Conservation (phyloP, 2,329 filamentous ascomycete species). For the Cephalotrichum gorgonifer region DNA sequence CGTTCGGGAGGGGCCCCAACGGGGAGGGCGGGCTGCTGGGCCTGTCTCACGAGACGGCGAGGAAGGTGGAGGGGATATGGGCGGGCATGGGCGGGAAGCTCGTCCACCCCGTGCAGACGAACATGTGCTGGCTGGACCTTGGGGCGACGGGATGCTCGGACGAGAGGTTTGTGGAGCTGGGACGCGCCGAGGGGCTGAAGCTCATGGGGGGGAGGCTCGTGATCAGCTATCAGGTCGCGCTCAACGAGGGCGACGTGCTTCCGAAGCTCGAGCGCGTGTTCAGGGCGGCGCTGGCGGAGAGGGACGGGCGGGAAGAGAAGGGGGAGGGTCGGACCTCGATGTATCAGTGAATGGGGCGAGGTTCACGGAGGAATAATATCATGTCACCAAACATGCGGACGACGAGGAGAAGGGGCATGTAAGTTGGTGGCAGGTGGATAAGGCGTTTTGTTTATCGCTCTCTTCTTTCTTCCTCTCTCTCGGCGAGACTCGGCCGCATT, state of each 20-base stretch:
- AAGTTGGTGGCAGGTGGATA: too few relatives aligned
- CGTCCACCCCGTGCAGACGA: conserved; percentile 66
- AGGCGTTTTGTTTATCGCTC: too few relatives aligned
- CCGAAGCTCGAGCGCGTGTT: conserved; percentile 46
- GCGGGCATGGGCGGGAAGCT: conserved; percentile 57
- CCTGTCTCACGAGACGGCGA: conserved; percentile 52
- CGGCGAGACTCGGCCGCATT: too few relatives aligned
- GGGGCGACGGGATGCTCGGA: conserved; percentile 40
- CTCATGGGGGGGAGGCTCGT: conserved; percentile 31
- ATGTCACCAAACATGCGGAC: too few relatives aligned
- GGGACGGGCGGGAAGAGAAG: background rate
- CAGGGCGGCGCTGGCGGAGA: conserved; percentile 19
- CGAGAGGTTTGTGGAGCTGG: conserved; percentile 26
- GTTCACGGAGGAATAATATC: background rate
- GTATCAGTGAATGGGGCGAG: conserved; percentile 6
- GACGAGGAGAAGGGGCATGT: too few relatives aligned
- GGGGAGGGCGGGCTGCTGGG: conserved; percentile 46
- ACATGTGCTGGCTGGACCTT: conserved; percentile 82
- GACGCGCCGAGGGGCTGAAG: conserved; percentile 30
- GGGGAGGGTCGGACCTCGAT: conserved; percentile 8
- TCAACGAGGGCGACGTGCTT: conserved; percentile 49
- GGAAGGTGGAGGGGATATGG: conserved; percentile 61
- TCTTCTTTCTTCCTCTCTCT: too few relatives aligned
- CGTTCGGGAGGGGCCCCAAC: conserved; percentile 25
- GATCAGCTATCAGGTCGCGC: conserved; percentile 50